Conservation (phyloP, 768 basidiomycete genomes). For the Tephrocybe sp. region DNA sequence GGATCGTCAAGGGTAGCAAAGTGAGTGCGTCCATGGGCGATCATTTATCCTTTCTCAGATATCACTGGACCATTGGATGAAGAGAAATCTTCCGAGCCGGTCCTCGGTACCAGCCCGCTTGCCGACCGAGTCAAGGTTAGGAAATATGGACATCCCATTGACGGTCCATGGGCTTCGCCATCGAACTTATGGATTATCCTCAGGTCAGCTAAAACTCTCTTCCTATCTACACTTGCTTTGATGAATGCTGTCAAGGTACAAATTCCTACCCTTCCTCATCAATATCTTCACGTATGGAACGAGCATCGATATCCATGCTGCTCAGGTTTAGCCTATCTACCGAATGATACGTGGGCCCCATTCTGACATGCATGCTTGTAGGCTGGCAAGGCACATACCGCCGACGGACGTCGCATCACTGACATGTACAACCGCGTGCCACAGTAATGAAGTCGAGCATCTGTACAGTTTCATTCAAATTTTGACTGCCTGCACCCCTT, state of each 20-base stretch:
- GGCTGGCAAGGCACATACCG: conserved; percentile 8
- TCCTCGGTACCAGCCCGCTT: conserved; percentile 8
- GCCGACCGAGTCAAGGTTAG: conserved; percentile 14
- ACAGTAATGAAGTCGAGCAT: conserved; percentile 30
- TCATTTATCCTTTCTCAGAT: neutral
- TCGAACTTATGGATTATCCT: conserved; percentile 27
- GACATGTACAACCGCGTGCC: conserved; percentile 21
- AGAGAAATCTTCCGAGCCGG: conserved; percentile 10
- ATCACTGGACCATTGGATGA: conserved; percentile 7
- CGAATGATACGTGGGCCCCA: no score
- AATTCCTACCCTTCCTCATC: conserved; percentile 21
- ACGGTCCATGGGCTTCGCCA: conserved; percentile 26
- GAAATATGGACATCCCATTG: conserved; percentile 22
- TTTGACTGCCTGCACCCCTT: conserved; percentile 28
- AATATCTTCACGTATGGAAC: conserved; percentile 22
- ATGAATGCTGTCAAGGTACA: no score
- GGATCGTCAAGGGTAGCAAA: conserved; percentile 17
- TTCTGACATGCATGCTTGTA: conserved; percentile 7
- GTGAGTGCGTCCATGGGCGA: neutral
- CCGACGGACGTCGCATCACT: conserved; percentile 17
- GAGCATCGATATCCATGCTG: conserved; percentile 23
- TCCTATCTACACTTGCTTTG: no score
- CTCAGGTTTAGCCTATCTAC: no score
- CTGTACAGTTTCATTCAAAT: conserved; percentile 31
- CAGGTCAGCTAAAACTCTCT: neutral